Evolutionary conservation across 2,329 filamentous ascomycete genomes (phyloP), one percentile per base, ranked within the genome.

Genomic region (Paraphoma sp.): DNA sequence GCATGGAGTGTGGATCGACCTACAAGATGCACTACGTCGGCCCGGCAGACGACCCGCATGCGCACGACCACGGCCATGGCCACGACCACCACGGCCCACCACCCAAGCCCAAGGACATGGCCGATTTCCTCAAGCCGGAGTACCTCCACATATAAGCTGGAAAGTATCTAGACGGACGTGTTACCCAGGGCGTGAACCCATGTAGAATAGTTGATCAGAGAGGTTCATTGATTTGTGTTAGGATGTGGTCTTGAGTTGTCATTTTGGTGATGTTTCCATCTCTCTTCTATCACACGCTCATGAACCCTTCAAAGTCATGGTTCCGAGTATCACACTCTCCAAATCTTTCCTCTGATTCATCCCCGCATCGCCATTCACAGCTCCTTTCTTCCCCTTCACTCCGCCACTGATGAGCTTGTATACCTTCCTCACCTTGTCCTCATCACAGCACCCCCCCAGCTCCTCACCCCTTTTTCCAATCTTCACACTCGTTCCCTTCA

Each of bases 21-120:
- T 93, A 96, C 85, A 96, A 97, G 89, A 95, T 98, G 91, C 90
- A 97, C 78, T 99, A 97, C 81, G 82, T 97, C 67, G 95, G 95
- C 60, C 88, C 93, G 49, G 79, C 88, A 76, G 90, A 95, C 66
- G 89, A 93, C 77, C 81, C 83, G 72, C 86, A 91, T 78, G 75
- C 74, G 57, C 87, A 86, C 76, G 84, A 87, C 71, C 68, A 72
- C 63, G 71, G 77, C 65, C 71, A 68, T 56, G 65, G 70, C 64
- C 69, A 80, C 71, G 83, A 86, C 73, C 77, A 80, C 69, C 84
- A 84, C 77, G 33, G 33, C 9, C 33, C 33, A 10, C 33, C 33
- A 14, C 87, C 89, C 80, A 79, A 73, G 64, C 92, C 93, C 78
- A 97, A 97, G 89, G 97, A 92, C 71, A 94, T 98, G 78, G 92